Base-by-base conservation (phyloP, 768 basidiomycete genomes). In the Rhizopogon roseolus region DNA sequence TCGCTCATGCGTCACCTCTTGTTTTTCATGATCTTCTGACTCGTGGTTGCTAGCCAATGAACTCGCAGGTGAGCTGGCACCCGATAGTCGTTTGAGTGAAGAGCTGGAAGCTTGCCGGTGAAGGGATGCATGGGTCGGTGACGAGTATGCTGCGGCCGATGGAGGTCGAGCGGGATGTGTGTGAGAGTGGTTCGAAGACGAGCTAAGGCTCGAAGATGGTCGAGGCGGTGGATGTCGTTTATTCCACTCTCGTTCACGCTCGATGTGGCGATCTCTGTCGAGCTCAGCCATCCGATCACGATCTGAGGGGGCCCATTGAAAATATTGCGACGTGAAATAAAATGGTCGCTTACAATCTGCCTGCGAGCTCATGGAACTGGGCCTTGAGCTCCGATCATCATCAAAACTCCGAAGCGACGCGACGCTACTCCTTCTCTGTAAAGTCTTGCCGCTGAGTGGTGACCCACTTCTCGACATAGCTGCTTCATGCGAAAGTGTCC, bases 211-310 rank as follows among this genome's bases (percentile, higher is more conserved):
- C 10, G 78, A 79, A 2, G 74, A 68, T 16, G 77, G 71, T n/a
- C 76, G 78, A 56, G 60, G 60, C 17, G 61, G 67, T 16, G 66
- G 60, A 19, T 71, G 70, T 10, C 72, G 76, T 56, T 71, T 79
- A 62, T 82, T 83, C 81, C 83, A 82, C 49, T 75, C 75, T 34
- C 78, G 73, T 59, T 83, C 84, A 38, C 75, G 72, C 52, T 81
- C 80, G 28, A 69, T 55, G 43, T 72, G 71, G 43, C 68, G 73
- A 49, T 82, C 81, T 41, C 62, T 64, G 51, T 77, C 75, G 22
- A 73, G 51, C 43, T 78, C 78, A 38, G 62, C 63, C 5, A 70
- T 61, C 36, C 71, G 71, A 40, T 81, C 81, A 44, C 64, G 71
- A 64, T 79, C 83, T 84, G 54, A 22, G 8, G 51, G 60, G 46